Base-by-base conservation (phyloP, 805 yeast genomes). In the Ascoidea rubescens region DNA sequence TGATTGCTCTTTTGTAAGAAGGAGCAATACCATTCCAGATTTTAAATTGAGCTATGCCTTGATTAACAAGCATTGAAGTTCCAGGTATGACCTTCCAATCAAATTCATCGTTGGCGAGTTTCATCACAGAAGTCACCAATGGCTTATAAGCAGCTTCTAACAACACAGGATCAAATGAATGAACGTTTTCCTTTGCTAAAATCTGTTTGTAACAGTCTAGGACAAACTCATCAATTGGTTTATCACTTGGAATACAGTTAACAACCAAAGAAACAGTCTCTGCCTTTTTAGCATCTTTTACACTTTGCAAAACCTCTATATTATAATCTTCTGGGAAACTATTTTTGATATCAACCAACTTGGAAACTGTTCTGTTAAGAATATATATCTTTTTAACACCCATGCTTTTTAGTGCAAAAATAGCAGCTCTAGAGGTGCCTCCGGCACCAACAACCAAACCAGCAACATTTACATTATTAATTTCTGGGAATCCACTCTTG, bases 131-230 rank as follows among this genome's bases (percentile, higher is more conserved):
- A 0, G 99, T 91, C 16, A 82, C 74, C 31, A 78, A 70, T 16
- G 98, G 98, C 65, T 88, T 90, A 72, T 93, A 93, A 28, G 97
- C 95, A 49, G 98, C 97, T 58, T 93, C 99, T 51, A 93, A 69
- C 31, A 91, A 71, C 10, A 77, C 72, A 14, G 84, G 82, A 2
- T 64, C 62, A 52, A 74, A 73, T 12, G 78, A 75, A 49, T 72
- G 21, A 64, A 54, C 57, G 84, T 71, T 48, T 78, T 62, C 33
- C 64, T 61, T 55, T 78, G 77, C 44, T 48, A 86, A 62, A 51
- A 71, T 74, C 28, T 66, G 62, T 50, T 77, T 58, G n/a, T 86
- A 67, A 0, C 55, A 59, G 0, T 64, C 67, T 10, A 37, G 43
- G 14, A 37, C 8, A 37, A 10, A 14, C 43, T 37, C 43, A 56